Evolutionary conservation across 2,329 filamentous ascomycete species (phyloP).

Genomic region (Xylariaceae sp.): DNA sequence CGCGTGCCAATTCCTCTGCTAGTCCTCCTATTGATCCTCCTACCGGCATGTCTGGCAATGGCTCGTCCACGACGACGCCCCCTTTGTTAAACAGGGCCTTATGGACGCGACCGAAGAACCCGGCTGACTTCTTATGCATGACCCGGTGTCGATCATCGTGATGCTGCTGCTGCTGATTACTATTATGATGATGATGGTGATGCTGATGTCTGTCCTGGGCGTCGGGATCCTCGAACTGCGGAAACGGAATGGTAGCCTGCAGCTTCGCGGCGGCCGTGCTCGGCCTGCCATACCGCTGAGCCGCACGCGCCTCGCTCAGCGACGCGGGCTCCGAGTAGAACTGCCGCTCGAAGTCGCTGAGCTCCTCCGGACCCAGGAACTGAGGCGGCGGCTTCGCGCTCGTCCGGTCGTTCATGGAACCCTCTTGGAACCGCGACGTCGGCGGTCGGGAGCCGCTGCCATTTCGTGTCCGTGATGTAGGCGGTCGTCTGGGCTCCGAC

Average conservation of each 20-base stretch:
- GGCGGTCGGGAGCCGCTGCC: constrained; percentile 27
- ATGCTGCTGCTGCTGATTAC: background rate
- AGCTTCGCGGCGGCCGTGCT: constrained; percentile 23
- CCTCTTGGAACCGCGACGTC: constrained; percentile 60
- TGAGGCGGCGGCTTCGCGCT: constrained; percentile 65
- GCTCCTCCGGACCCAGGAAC: constrained; percentile 47
- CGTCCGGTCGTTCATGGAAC: constrained; percentile 77
- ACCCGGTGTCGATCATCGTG: constrained; percentile 6
- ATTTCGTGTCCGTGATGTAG: constrained; percentile 36
- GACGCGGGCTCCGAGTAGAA: constrained; percentile 22
- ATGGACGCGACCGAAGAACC: constrained; percentile 31
- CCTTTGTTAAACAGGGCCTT: constrained; percentile 25
- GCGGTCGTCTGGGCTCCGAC: constrained; percentile 30
- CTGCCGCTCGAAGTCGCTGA: constrained; percentile 29
- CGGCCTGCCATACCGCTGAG: constrained; percentile 21
- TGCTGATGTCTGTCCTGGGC: too few species aligned
- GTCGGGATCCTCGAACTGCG: background rate
- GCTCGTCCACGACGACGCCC: background rate
- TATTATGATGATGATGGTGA: too few species aligned
- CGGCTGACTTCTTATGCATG: constrained; percentile 28
- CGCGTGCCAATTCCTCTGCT: too few species aligned
- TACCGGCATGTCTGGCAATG: background rate
- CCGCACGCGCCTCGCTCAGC: constrained; percentile 7
- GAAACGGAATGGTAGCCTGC: constrained; percentile 10
- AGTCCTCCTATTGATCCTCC: background rate